Conservation (phyloP, 768 basidiomycete species). For the Hydnomerulius pinastri region DNA sequence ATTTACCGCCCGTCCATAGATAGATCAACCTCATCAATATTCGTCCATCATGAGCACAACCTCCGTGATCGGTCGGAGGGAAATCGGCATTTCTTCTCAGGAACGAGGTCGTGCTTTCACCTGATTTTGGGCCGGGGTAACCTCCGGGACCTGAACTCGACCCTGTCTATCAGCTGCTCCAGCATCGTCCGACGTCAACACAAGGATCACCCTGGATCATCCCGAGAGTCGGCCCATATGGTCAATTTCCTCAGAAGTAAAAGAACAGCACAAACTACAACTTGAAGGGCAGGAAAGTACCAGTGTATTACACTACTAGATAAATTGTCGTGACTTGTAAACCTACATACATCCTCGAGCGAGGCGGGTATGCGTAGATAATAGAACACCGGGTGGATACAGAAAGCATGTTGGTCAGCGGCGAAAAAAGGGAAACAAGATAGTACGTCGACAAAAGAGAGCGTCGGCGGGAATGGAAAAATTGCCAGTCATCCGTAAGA, state of each 20-base stretch:
- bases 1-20: too few species aligned
- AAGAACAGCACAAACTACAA: background rate
- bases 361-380: slow-evolving; percentile 35
- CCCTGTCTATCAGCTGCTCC: too few species aligned
- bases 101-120: background rate
- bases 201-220: too few species aligned
- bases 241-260: background rate
- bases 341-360: slow-evolving; percentile 37
- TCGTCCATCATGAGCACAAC: background rate
- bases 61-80: background rate
- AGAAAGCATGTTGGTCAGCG: slow-evolving; percentile 27
- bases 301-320: slow-evolving; percentile 32
- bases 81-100: too few species aligned
- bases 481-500: slow-evolving; percentile 4
- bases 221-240: background rate
- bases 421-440: slow-evolving; percentile 1
- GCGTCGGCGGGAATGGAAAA: slow-evolving; percentile 3
- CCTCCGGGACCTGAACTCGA: background rate
- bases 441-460: background rate
- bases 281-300: slow-evolving; percentile 11
- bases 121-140: background rate
- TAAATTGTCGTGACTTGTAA: slow-evolving; percentile 26
- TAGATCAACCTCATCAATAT: too few species aligned
- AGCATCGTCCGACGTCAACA: too few species aligned
- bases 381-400: slow-evolving; percentile 33